These are phyloP conservation scores for Zalaria obscura DNA, from an alignment of 2,329 filamentous ascomycete genomes.

Conservation along the genomic window DNA sequence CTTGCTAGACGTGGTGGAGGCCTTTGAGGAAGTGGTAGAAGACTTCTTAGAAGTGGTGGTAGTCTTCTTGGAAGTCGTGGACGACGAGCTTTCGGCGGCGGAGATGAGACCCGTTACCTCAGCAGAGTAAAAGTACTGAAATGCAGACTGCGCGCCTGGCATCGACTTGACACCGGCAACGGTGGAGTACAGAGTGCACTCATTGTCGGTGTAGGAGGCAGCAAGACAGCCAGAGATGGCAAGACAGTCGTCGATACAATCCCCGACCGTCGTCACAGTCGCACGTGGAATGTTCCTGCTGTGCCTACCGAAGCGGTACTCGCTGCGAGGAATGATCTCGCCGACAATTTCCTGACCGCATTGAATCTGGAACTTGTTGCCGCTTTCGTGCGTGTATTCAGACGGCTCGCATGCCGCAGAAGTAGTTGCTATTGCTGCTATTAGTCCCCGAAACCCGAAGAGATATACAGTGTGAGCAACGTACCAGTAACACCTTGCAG, in stretches of 20 bases:
- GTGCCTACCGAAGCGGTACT: too few species aligned
- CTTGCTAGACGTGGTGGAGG: not conserved
- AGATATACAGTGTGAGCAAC: not conserved
- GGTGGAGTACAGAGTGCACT: constrained; percentile 2
- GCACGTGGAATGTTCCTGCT: not conserved
- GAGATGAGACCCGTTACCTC: not conserved
- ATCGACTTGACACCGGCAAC: constrained; percentile 1
- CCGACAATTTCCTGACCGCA: not conserved
- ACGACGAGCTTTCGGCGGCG: not conserved
- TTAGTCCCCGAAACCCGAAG: not conserved
- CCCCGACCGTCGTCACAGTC: not conserved
- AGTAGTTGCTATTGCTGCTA: not conserved
- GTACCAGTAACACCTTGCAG: not conserved
- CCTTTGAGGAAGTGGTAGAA: not conserved
- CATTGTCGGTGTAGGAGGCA: not conserved
- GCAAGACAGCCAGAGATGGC: not conserved
- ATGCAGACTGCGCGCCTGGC: constrained; percentile 2
- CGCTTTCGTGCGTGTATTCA: not conserved
- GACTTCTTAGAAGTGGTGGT: not conserved
- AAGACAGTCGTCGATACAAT: constrained; percentile 2
- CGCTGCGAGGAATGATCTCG: not conserved
- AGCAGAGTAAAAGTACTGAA: constrained; percentile 1
- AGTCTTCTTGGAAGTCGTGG: too few species aligned
- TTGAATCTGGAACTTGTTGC: not conserved
- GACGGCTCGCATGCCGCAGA: not conserved